Conservation (phyloP, 2,329 filamentous ascomycete species). For the Penicillium sp. region DNA sequence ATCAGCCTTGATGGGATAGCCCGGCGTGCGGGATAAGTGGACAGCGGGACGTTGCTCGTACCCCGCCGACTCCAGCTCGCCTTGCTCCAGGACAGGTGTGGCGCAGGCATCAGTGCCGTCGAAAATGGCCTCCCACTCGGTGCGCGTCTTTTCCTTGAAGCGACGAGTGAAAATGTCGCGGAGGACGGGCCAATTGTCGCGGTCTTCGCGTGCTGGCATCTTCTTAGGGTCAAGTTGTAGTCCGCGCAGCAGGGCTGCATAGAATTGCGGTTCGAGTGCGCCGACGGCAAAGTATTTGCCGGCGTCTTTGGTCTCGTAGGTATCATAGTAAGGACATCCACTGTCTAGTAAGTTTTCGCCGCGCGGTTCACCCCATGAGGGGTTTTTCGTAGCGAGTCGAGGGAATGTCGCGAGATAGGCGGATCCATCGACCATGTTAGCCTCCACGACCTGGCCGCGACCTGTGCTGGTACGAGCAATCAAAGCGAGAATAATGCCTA, state of each 20-base stretch:
- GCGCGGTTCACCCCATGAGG: slow-evolving; percentile 66
- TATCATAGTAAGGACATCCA: slow-evolving; percentile 86
- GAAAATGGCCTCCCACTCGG: slow-evolving; percentile 85
- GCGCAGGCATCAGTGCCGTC: slow-evolving; percentile 92
- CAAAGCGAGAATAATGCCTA: slow-evolving; percentile 82
- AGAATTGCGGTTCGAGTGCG: slow-evolving; percentile 88
- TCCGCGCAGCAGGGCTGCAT: slow-evolving; percentile 68
- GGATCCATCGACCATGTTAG: slow-evolving; percentile 94
- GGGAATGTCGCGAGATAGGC: slow-evolving; percentile 81
- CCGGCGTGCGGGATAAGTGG: slow-evolving; percentile 70
- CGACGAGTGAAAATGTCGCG: slow-evolving; percentile 63
- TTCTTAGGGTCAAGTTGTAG: slow-evolving; percentile 62
- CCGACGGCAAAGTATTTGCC: slow-evolving; percentile 84
- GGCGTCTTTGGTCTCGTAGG: slow-evolving; percentile 79
- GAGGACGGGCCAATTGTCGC: slow-evolving; percentile 71
- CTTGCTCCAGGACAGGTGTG: slow-evolving; percentile 80
- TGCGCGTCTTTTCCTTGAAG: slow-evolving; percentile 73
- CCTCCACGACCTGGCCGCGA: slow-evolving; percentile 85
- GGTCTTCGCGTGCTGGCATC: slow-evolving; percentile 62
- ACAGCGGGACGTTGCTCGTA: slow-evolving; percentile 56
- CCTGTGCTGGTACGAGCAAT: slow-evolving; percentile 69
- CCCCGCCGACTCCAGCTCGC: slow-evolving; percentile 68
- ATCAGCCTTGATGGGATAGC: slow-evolving; percentile 62
- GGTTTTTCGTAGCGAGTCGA: slow-evolving; percentile 68
- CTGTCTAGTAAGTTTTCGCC: slow-evolving; percentile 83